Conservation (phyloP, 164 flowering plant species). For the Stephania yunnanensis region DNA sequence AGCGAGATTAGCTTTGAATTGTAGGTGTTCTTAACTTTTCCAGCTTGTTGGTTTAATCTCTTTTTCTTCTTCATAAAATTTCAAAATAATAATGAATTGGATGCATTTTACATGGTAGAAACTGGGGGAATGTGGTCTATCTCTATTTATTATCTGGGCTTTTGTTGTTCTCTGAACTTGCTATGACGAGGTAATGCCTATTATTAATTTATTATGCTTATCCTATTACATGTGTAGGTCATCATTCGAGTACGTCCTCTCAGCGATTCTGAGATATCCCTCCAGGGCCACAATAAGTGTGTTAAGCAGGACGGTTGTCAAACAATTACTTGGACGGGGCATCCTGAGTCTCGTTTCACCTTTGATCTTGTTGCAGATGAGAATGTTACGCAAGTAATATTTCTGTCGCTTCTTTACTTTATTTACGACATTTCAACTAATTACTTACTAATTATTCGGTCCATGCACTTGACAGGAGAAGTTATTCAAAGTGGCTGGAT, state of each 20-base stretch:
- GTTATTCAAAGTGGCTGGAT: slow-evolving; percentile 86
- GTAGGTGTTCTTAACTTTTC: not conserved
- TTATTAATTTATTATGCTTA: not conserved
- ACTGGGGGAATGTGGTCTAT: not conserved
- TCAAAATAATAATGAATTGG: not conserved
- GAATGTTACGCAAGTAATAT: slow-evolving; percentile 75
- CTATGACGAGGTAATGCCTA: not conserved
- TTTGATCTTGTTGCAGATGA: slow-evolving; percentile 97
- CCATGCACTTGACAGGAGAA: slow-evolving; percentile 54
- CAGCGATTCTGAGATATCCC: slow-evolving; percentile 64
- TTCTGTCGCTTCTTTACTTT: not conserved
- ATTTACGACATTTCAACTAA: not conserved
- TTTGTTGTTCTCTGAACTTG: not conserved
- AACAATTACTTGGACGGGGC: slow-evolving; percentile 84
- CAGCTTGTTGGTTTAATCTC: not conserved
- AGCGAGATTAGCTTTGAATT: no score
- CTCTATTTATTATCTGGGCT: not conserved
- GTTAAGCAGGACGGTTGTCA: slow-evolving; percentile 78
- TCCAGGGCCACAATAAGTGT: slow-evolving; percentile 75
- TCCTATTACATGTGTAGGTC: slow-evolving; percentile 41
- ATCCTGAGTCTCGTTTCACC: slow-evolving; percentile 90
- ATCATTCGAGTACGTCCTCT: slow-evolving; percentile 91
- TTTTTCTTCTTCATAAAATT: not conserved
- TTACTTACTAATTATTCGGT: slow-evolving; percentile 2
- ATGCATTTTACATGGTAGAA: not conserved